Evolutionary conservation across 257 asterid species (phyloP).

Genomic region (Solanum chmielewskii): DNA sequence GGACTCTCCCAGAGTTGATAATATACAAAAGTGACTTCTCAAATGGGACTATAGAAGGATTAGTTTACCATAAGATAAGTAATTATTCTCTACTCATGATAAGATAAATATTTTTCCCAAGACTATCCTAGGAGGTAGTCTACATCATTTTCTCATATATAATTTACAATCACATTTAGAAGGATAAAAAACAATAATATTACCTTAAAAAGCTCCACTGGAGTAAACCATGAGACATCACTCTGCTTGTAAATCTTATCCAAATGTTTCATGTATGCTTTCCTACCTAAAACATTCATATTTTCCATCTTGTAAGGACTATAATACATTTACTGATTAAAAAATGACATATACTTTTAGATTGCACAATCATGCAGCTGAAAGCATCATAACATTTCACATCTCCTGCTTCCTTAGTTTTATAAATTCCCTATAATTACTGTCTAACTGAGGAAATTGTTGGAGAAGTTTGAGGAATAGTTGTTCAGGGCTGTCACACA

Average conservation of each 20-base stretch:
- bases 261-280: constrained; percentile 74
- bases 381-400: background rate
- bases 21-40: background rate
- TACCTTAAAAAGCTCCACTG: constrained; percentile 98
- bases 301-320: background rate
- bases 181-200: background rate
- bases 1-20: background rate
- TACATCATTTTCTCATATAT: background rate
- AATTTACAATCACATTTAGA: background rate
- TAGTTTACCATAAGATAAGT: background rate
- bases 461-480: background rate
- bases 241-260: constrained; percentile 79
- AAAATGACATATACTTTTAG: background rate
- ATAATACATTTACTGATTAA: background rate
- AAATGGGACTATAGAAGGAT: background rate
- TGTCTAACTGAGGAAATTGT: background rate
- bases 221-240: constrained; percentile 95
- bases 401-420: background rate
- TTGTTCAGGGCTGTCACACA: background rate
- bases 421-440: background rate
- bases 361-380: background rate
- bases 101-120: background rate
- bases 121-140: background rate
- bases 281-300: constrained; percentile 47
- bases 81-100: background rate